Evolutionary conservation across 164 flowering plant species (phyloP).

Genomic region (Amborella trichopoda): DNA sequence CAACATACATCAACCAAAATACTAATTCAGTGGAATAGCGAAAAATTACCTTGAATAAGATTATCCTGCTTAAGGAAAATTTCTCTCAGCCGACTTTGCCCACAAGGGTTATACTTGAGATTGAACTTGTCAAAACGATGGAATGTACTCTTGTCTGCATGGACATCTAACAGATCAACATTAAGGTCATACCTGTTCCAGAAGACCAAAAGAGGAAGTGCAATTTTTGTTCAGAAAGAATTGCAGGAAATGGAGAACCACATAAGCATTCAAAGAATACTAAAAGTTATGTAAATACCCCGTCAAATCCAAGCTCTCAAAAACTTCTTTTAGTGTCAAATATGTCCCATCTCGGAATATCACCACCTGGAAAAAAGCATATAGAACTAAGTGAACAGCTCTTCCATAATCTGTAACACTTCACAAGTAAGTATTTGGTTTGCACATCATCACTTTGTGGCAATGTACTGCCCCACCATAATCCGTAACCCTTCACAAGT

Average conservation of each 20-base stretch:
- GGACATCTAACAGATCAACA: slow-evolving; percentile 98
- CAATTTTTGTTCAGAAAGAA: background rate
- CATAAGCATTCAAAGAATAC: background rate
- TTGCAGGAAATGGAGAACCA: background rate
- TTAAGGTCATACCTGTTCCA: slow-evolving; percentile 84
- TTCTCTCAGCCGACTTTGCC: slow-evolving; percentile 99
- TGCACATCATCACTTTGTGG: no score
- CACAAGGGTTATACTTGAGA: slow-evolving; percentile 98
- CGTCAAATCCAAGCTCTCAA: slow-evolving; percentile 92
- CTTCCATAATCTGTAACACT: no score
- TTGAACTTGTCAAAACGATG: slow-evolving; percentile 99
- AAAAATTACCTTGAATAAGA: slow-evolving; percentile 72
- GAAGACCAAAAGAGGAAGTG: background rate
- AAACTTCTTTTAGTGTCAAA: slow-evolving; percentile 87
- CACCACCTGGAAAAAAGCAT: slow-evolving; percentile 54
- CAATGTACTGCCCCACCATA: no score
- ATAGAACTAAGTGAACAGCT: slow-evolving; percentile 1
- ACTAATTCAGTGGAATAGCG: no score
- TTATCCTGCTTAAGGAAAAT: slow-evolving; percentile 97
- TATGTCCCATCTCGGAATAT: slow-evolving; percentile 97
- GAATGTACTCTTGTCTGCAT: slow-evolving; percentile 99
- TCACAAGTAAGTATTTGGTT: no score
- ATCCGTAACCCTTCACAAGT: no score
- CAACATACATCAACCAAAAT: no score
- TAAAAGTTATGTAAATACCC: slow-evolving; percentile 33